phyloP scores from a whole-genome alignment of 2,329 filamentous ascomycete genomes.

The Epichloe festucae region DNA sequence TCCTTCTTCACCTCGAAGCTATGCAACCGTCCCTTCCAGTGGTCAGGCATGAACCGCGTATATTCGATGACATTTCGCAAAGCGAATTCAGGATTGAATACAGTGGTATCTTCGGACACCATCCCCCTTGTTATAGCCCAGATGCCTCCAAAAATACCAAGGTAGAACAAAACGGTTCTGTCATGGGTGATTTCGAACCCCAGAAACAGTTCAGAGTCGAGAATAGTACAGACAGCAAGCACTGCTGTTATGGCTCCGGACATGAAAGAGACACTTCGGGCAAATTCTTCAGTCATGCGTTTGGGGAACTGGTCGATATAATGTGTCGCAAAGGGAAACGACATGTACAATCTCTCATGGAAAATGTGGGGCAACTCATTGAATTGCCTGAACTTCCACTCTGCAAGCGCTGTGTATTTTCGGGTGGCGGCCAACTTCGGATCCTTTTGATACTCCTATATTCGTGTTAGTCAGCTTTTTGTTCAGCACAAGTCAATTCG shows the following conservation, averaged over 20 bases:
- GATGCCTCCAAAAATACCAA: slow-evolving; percentile 68
- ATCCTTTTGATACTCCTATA: slow-evolving; percentile 85
- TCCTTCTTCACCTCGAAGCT: slow-evolving; percentile 87
- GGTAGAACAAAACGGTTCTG: slow-evolving; percentile 80
- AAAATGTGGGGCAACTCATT: slow-evolving; percentile 93
- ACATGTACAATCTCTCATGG: slow-evolving; percentile 81
- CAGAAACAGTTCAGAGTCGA: slow-evolving; percentile 83
- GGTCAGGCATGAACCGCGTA: slow-evolving; percentile 79
- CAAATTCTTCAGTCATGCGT: slow-evolving; percentile 76
- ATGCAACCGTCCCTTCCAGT: slow-evolving; percentile 84
- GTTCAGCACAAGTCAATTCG: neutral
- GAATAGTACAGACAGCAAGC: slow-evolving; percentile 68
- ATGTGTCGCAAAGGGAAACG: slow-evolving; percentile 79
- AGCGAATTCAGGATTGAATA: slow-evolving; percentile 86
- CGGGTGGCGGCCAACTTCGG: slow-evolving; percentile 70
- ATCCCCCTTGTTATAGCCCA: slow-evolving; percentile 71
- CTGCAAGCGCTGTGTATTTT: slow-evolving; percentile 81
- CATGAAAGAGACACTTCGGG: slow-evolving; percentile 76
- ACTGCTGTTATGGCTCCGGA: slow-evolving; percentile 78
- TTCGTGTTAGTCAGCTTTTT: neutral
- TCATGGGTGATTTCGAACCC: slow-evolving; percentile 85
- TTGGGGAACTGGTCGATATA: slow-evolving; percentile 97
- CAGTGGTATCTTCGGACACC: slow-evolving; percentile 74
- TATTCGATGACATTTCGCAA: slow-evolving; percentile 82
- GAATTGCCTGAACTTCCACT: slow-evolving; percentile 98